Conservation (phyloP, 2,329 filamentous ascomycete genomes). For the Stagonosporopsis rhizophila region DNA sequence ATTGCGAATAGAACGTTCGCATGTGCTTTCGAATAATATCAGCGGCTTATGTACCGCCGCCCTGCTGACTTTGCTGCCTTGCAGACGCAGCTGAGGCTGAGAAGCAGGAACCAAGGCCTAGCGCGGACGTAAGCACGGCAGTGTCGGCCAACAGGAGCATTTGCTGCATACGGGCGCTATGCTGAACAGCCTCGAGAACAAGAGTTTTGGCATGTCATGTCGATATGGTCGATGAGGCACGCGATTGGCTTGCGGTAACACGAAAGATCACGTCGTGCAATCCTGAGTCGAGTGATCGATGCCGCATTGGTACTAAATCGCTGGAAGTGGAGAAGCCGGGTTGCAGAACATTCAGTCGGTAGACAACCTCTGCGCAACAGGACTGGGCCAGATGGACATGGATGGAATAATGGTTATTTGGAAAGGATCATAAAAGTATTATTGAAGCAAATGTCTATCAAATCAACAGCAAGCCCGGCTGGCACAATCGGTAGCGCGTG, state of each 20-base stretch:
- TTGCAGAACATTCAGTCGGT: background rate
- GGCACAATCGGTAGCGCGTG: slow-evolving; percentile 17
- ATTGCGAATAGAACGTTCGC: background rate
- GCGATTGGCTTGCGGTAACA: background rate
- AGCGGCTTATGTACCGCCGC: slow-evolving; percentile 1
- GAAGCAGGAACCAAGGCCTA: slow-evolving; percentile 1
- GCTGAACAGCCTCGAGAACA: background rate
- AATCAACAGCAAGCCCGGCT: slow-evolving; percentile 6
- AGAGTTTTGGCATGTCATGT: background rate
- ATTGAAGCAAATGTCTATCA: background rate
- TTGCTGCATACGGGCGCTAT: slow-evolving; percentile 10
- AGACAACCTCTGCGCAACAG: background rate
- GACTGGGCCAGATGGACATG: no score
- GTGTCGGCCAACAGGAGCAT: background rate
- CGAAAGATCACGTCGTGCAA: background rate
- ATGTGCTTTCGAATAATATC: background rate
- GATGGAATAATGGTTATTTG: no score
- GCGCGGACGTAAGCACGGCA: slow-evolving; percentile 14
- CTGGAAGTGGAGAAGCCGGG: background rate
- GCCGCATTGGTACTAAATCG: background rate
- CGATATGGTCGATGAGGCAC: background rate
- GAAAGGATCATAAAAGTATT: background rate
- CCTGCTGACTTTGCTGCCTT: slow-evolving; percentile 2
- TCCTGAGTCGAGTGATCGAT: background rate
- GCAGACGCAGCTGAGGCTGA: slow-evolving; percentile 18